Conservation (phyloP, 2,329 filamentous ascomycete genomes). For the Sporothrix mexicana region DNA sequence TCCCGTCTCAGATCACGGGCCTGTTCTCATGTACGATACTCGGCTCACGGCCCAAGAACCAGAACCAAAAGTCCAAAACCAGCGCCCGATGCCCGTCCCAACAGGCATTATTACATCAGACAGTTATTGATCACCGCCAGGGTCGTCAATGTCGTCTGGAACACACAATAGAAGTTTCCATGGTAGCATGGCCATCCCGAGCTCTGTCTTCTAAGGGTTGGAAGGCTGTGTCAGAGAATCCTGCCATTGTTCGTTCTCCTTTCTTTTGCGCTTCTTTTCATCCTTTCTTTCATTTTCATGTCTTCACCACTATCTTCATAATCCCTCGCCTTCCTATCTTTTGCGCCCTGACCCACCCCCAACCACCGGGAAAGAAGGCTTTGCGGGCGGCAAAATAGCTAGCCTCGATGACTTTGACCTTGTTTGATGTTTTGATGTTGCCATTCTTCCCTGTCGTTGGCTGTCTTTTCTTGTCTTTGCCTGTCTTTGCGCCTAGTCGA, state of each 20-base stretch:
- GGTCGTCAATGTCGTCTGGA: background rate
- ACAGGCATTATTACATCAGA: background rate
- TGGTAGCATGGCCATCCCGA: background rate
- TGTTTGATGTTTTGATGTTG: background rate
- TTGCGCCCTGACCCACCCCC: background rate
- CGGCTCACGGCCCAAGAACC: too few species aligned
- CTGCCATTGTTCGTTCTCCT: background rate
- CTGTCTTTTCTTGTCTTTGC: too few species aligned
- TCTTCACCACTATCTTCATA: background rate
- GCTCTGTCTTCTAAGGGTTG: background rate
- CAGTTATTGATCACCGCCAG: background rate
- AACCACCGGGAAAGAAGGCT: constrained; percentile 10
- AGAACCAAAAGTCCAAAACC: too few species aligned
- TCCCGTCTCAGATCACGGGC: constrained; percentile 18
- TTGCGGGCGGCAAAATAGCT: constrained; percentile 9
- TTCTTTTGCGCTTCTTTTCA: background rate
- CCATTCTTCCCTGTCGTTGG: background rate
- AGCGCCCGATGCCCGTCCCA: background rate
- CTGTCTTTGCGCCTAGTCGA: background rate
- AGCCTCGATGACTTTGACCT: background rate
- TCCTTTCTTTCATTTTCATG: background rate
- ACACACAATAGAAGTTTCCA: background rate
- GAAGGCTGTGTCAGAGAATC: background rate
- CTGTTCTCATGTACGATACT: too few species aligned
- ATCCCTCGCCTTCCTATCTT: background rate